Evolutionary conservation across 2,329 filamentous ascomycete genomes (phyloP), one percentile per base, ranked within the genome.

Genomic region (Raffaelea deltoideospora): DNA sequence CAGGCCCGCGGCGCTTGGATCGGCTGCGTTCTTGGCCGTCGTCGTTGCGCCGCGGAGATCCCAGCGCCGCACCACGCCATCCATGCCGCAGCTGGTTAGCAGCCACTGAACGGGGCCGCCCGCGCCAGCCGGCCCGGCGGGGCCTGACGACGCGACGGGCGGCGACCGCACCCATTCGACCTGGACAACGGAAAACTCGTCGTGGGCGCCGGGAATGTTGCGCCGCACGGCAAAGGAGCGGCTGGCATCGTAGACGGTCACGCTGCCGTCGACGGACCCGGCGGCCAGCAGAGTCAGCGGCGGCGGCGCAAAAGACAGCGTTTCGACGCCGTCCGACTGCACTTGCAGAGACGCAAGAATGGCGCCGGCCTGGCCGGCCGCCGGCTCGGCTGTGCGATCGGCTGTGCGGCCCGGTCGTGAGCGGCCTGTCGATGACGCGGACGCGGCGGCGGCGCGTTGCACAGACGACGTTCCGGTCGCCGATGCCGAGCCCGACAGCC

Each of bases 31-130:
- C 3, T 10, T n/a, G 11, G 31, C 19, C 1, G 22, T 46, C 14
- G 50, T 43, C 10, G 57, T 54, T 13, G 57, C 59, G n/a, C 66
- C 68, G n/a, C 68, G 59, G 37, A 74, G 52, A 58, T 98, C 88
- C 90, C 90, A 98, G 41, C 87, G 67, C 50, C 84, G 69, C 17
- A 98, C 74, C 0, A 87, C 85, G 15, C 90, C 88, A 50, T 98
- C 90, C 68, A 95, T 84, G 9, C 90, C 90, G 47, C 79, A 87
- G 44, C 76, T 84, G 2, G 88, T 96, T 37, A 96, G 63, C 43
- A 92, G 52, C 76, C 74, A 88, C 37, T 42, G 39, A 6, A 35
- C 38, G 1, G 41, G 39, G 2, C 41, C 34, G 40, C 59, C 54
- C 53, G 61, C 52, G 11, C 17, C 65, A 10, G 31, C 38, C 3